Base-by-base conservation (phyloP, 345 rosid genomes). In the Toxicodendron radicans region DNA sequence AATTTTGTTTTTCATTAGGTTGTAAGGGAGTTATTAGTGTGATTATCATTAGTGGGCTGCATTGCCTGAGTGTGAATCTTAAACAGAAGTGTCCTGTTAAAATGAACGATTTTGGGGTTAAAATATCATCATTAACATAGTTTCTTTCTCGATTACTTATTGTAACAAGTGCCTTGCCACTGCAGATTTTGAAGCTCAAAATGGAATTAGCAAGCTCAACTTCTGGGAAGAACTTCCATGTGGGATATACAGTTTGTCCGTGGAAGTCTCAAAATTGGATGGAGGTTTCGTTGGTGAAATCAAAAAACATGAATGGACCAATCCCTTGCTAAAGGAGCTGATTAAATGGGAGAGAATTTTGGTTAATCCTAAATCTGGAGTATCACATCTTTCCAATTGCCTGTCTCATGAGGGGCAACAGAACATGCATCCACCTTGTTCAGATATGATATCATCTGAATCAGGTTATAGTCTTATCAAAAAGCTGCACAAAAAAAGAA, bases 171-270 rank as follows among this genome's bases (percentile, higher is more conserved):
- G 35, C 27, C 10, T 10, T 7, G 58, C 58, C 75, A 56, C 67
- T 65, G 83, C 83, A 90, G 97, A 76, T 74, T 20, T 66, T 76
- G 89, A 87, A 75, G 76, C 76, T 71, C 89, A 76, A 72, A 83
- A 79, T 79, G 85, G 87, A 71, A 77, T 23, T 75, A 70, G 48
- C 70, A 54, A 70, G 63, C 75, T 59, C 58, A 79, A 80, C 32
- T 88, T 85, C 71, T 92, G 97, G 96, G 96, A 91, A 81, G 99
- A 95, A 88, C 98, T 95, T 79, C 83, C 87, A 5, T 95, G 97
- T 80, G 97, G 97, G 48, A 85, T 90, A 66, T 90, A 90, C 72
- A 91, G 93, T 77, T 65, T 92, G 51, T 72, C 87, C 16, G 61
- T 95, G 7, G 70, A 75, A 72, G 73, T 81, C 73, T 76, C 82